These are phyloP conservation scores for Macroventuria anomochaeta DNA, from an alignment of 2,329 filamentous ascomycete genomes.

Conservation along the genomic window DNA sequence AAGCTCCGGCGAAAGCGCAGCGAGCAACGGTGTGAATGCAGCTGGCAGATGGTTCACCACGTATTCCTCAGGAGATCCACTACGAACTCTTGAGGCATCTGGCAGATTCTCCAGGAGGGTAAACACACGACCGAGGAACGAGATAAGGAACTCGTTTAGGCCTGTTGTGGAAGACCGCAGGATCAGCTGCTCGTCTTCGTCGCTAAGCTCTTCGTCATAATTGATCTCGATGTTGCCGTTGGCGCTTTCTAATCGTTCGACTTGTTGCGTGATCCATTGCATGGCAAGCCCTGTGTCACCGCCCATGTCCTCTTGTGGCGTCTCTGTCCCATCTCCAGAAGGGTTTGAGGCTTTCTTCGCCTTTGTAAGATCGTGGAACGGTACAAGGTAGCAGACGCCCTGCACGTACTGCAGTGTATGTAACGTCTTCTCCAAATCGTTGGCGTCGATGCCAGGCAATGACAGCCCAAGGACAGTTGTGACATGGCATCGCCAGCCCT, in stretches of 20 bases:
- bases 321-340: slow-evolving; percentile 35
- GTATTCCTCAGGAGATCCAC: slow-evolving; percentile 92
- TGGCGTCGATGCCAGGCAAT: slow-evolving; percentile 94
- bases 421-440: slow-evolving; percentile 95
- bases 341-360: slow-evolving; percentile 46
- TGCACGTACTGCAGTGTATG: slow-evolving; percentile 96
- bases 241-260: slow-evolving; percentile 90
- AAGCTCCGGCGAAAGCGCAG: slow-evolving; percentile 87
- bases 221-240: slow-evolving; percentile 85
- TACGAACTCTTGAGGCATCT: slow-evolving; percentile 84
- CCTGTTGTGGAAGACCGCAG: slow-evolving; percentile 92
- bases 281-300: slow-evolving; percentile 69
- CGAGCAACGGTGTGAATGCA: slow-evolving; percentile 87
- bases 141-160: slow-evolving; percentile 89
- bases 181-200: slow-evolving; percentile 86
- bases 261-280: slow-evolving; percentile 92
- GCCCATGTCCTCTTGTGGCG: slow-evolving; percentile 45
- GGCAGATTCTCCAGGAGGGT: slow-evolving; percentile 94
- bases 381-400: slow-evolving; percentile 93
- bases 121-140: slow-evolving; percentile 92
- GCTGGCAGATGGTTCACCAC: slow-evolving; percentile 95
- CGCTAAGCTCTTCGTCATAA: slow-evolving; percentile 80
- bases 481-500: slow-evolving; percentile 95
- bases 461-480: slow-evolving; percentile 92
- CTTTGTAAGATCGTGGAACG: slow-evolving; percentile 81